Percentiles rank a stretch among this genome's conserved stretches.
These are phyloP conservation scores for Agastache rugosa DNA, from an alignment of 257 asterid genomes.

Conservation along the genomic window DNA sequence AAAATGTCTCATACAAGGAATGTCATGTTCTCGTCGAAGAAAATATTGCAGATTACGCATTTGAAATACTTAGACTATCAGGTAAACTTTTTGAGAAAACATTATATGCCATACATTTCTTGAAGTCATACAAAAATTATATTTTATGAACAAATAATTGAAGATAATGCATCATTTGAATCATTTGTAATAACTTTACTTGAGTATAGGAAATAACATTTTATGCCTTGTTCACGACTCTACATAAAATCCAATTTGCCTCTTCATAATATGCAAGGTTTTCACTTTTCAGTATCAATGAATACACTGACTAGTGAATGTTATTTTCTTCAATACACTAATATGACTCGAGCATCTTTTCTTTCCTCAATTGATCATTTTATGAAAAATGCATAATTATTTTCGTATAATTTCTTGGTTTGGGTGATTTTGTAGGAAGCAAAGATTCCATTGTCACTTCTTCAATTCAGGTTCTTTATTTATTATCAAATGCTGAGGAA, in stretches of 20 bases:
- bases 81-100: slow-evolving; percentile 49
- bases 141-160: slow-evolving; percentile 13
- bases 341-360: not conserved
- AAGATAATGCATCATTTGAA: not conserved
- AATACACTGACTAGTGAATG: not conserved
- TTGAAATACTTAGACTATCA: slow-evolving; percentile 89
- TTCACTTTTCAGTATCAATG: not conserved
- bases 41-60: slow-evolving; percentile 84
- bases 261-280: not conserved
- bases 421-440: slow-evolving; percentile 58
- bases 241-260: slow-evolving; percentile 16
- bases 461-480: slow-evolving; percentile 83
- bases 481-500: slow-evolving; percentile 70
- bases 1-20: slow-evolving; percentile 56
- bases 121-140: slow-evolving; percentile 1
- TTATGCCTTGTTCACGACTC: not conserved
- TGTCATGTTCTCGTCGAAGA: slow-evolving; percentile 68
- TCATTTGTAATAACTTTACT: not conserved
- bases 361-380: not conserved
- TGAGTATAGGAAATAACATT: slow-evolving; percentile 6
- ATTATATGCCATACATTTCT: slow-evolving; percentile 19
- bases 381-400: not conserved
- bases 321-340: slow-evolving; percentile 9
- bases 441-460: slow-evolving; percentile 77
- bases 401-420: slow-evolving; percentile 29